Evolutionary conservation across 768 basidiomycete genomes (phyloP), one percentile per base, ranked within the genome.

Genomic region (Exidia glandulosa): DNA sequence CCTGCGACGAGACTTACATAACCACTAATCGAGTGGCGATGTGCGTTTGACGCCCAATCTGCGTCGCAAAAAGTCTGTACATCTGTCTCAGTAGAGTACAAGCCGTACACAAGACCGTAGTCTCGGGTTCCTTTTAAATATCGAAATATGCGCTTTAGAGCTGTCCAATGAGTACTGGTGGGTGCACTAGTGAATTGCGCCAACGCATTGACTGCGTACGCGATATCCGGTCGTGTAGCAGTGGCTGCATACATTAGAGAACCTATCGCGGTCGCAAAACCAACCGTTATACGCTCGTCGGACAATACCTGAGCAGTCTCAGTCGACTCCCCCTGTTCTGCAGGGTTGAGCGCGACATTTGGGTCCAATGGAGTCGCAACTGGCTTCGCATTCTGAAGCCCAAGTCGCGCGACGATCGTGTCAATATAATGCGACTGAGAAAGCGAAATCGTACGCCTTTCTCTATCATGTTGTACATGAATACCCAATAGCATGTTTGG

Each of bases 181-280:
- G 66, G 69, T 32, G 63, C 61, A 2, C 41, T 55, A 12, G 61
- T 61, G 58, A 69, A 71, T 31, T 69, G 66, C 34, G 64, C 57
- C 25, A 72, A 67, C 3, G 61, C 55, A 3, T 61, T 58, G 12
- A 70, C 66, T 25, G 70, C 66, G 60, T 64, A 70, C 1, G 69
- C 58, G 32, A 74, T 70, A 63, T 74, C 74, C 6, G 73, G 72
- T 34, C 69, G 62, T 27, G 71, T 74, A 23, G 62, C 66, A 12
- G 71, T 57, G n/a, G 72, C 66, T 2, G 67, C 62, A 59, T 71
- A 73, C 67, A 70, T 71, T 32, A 73, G 63, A 3, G 67, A 65
- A 5, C 69, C 71, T 48, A 72, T 64, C 16, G 34, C 34, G 7
- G 34, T 36, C 16, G 34, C 34, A 36, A 7, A 36, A 16, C 34